These are phyloP conservation scores for Apiotrichum siamense DNA, from an alignment of 1,284 basidiomycete genomes.

Conservation along the genomic window DNA sequence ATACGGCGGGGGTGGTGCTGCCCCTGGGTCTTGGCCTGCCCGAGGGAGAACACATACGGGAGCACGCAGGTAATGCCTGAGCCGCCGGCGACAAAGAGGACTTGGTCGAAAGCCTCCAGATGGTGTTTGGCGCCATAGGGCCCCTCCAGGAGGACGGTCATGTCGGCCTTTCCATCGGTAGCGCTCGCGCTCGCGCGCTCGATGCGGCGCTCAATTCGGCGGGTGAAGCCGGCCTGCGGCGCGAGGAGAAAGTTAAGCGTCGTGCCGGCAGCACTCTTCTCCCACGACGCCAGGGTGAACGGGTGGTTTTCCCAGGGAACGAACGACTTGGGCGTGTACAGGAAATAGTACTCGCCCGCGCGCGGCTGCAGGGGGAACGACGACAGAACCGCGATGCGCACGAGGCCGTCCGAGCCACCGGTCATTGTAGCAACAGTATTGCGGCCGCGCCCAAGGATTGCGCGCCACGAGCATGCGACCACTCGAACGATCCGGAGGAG, in stretches of 20 bases:
- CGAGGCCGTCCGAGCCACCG: slow-evolving; percentile 3
- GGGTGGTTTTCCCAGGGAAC: slow-evolving; percentile 30
- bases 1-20: neutral
- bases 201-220: slow-evolving; percentile 6
- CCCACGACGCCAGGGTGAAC: slow-evolving; percentile 22
- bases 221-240: slow-evolving; percentile 18
- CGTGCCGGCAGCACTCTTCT: neutral
- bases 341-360: slow-evolving; percentile 27
- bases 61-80: slow-evolving; percentile 26
- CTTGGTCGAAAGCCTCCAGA: slow-evolving; percentile 13
- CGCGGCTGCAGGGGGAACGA: slow-evolving; percentile 11
- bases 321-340: slow-evolving; percentile 19
- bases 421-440: neutral
- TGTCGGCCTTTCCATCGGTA: neutral
- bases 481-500: slow-evolving; percentile 15
- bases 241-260: slow-evolving; percentile 21
- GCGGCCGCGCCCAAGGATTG: neutral
- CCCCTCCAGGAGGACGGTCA: slow-evolving; percentile 26
- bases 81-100: slow-evolving; percentile 27
- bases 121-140: slow-evolving; percentile 26
- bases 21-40: too few species aligned
- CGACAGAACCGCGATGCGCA: slow-evolving; percentile 21
- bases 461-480: slow-evolving; percentile 14
- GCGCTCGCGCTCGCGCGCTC: too few species aligned
- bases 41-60: slow-evolving; percentile 18